A percentile compares a stretch with the other conserved stretches of the same genome.
Evolutionary conservation across 108 stramenopile genomes (phyloP).

Genomic region (Licmophora abbreviata): DNA sequence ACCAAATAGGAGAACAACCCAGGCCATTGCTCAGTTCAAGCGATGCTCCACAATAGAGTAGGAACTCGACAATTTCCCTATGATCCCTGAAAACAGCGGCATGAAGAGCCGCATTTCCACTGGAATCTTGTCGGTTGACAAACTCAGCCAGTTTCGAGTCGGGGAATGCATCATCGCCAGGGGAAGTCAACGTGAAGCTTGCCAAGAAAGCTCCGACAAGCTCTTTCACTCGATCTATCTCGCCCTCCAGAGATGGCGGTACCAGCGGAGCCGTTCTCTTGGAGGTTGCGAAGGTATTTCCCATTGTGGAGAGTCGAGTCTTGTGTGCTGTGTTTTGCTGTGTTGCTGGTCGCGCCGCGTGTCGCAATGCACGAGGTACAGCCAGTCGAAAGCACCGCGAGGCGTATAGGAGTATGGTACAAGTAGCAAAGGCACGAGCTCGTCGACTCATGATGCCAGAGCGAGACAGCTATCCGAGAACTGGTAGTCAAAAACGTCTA

Average conservation of each 20-base stretch:
- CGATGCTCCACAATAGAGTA: slow-evolving; percentile 15
- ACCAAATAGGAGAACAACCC: slow-evolving; percentile 25
- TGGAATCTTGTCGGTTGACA: slow-evolving; percentile 16
- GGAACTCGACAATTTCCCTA: slow-evolving; percentile 18
- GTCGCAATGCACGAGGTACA: no score
- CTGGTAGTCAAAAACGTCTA: no score
- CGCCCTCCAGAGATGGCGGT: slow-evolving; percentile 30
- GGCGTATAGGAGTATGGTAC: no score
- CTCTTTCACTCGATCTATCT: slow-evolving; percentile 30
- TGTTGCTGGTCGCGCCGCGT: no score
- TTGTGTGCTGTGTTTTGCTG: background rate
- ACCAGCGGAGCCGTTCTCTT: slow-evolving; percentile 14
- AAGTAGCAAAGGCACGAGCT: no score
- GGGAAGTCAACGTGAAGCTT: background rate
- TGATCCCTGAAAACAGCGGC: slow-evolving; percentile 34
- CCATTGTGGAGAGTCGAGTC: no score
- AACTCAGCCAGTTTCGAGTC: slow-evolving; percentile 4
- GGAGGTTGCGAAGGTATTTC: background rate
- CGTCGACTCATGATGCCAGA: no score
- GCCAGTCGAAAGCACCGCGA: no score
- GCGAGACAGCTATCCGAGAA: no score
- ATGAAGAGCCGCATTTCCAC: slow-evolving; percentile 31
- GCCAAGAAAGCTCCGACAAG: slow-evolving; percentile 28
- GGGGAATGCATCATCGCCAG: background rate
- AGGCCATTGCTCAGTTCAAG: slow-evolving; percentile 6